Conservation (phyloP, 2,329 filamentous ascomycete species). For the Triangularia verruculosa region DNA sequence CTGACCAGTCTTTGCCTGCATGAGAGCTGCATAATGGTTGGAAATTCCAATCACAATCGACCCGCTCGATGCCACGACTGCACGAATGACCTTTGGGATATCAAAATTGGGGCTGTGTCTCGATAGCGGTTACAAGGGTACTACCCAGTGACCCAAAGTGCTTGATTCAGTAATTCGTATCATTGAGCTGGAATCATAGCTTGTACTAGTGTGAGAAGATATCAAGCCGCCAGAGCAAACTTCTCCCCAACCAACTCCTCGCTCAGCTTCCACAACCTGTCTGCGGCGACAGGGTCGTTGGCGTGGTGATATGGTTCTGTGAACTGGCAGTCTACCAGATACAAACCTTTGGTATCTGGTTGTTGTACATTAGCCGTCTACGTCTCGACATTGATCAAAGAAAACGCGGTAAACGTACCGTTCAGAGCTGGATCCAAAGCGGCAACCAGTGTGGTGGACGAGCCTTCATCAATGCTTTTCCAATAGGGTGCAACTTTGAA, state of each 20-base stretch:
- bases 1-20: not conserved
- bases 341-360: constrained; percentile 33
- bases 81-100: not conserved
- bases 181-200: not conserved
- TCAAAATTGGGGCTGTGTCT: not conserved
- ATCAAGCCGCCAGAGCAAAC: constrained; percentile 20
- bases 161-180: not conserved
- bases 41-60: not conserved
- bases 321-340: constrained; percentile 41
- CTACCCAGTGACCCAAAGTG: not conserved
- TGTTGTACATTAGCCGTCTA: not conserved
- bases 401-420: constrained; percentile 19
- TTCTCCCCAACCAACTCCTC: constrained; percentile 41
- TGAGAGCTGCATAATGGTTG: not conserved
- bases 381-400: not conserved
- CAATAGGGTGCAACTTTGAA: constrained; percentile 31
- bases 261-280: constrained; percentile 45
- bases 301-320: constrained; percentile 32
- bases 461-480: constrained; percentile 39
- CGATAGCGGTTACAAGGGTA: not conserved
- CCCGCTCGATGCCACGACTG: not conserved
- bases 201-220: not conserved
- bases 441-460: constrained; percentile 41
- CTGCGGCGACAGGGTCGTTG: constrained; percentile 36
- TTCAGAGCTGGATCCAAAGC: constrained; percentile 40